phyloP scores from a whole-genome alignment of 2,329 filamentous ascomycete species.

The Byssothecium circinans region DNA sequence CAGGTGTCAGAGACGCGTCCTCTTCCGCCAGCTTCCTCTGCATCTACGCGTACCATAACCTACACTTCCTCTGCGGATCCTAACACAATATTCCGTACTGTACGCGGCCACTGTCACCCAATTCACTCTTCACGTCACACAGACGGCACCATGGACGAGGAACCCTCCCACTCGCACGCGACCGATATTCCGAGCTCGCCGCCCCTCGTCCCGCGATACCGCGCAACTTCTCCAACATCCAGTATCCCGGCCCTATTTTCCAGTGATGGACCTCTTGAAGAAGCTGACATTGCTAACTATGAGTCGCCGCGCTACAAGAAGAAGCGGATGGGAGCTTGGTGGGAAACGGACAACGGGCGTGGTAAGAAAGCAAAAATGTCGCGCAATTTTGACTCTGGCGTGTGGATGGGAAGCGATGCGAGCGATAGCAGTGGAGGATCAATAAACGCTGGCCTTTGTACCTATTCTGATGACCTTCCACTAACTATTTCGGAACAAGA shows the following conservation, averaged over 20 bases:
- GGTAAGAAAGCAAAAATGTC: conserved; percentile 32
- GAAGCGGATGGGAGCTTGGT: conserved; percentile 37
- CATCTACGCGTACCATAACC: not conserved
- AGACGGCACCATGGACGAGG: conserved; percentile 21
- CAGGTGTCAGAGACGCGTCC: conserved; percentile 1
- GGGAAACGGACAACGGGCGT: conserved; percentile 15
- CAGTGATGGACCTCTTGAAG: conserved; percentile 34
- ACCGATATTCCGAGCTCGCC: conserved; percentile 25
- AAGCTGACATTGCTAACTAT: conserved; percentile 35
- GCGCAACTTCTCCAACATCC: conserved; percentile 28
- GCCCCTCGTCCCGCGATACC: conserved; percentile 24
- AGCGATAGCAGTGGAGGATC: conserved; percentile 10
- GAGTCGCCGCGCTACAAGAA: conserved; percentile 36
- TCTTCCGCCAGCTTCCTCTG: not conserved
- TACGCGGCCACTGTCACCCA: not conserved
- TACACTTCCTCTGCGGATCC: not conserved
- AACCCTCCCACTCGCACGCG: conserved; percentile 26
- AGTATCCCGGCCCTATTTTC: conserved; percentile 39
- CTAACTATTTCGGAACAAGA: conserved; percentile 3
- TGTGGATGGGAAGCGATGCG: conserved; percentile 37
- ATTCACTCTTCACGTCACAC: not conserved
- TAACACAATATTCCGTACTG: not conserved
- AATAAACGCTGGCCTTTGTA: not conserved
- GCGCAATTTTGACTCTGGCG: conserved; percentile 36
- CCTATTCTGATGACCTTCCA: not conserved